phyloP scores from a whole-genome alignment of 2,329 filamentous ascomycete genomes.

The Seiridium unicorne region DNA sequence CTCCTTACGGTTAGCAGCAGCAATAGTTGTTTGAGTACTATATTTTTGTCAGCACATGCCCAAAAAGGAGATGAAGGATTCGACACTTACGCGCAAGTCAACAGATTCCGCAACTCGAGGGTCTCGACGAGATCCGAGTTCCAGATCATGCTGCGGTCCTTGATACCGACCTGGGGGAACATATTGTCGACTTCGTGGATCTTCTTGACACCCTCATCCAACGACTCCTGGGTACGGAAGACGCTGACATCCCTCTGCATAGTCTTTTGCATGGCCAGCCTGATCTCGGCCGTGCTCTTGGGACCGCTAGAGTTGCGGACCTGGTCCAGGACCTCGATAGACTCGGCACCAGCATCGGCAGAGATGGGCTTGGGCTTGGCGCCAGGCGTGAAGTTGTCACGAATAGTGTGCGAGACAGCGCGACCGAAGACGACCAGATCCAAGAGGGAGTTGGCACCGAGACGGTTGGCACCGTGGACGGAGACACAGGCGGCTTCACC shows the following conservation, averaged over 20 bases:
- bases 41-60: neutral
- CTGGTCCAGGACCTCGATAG: conserved; percentile 82
- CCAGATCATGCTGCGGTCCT: conserved; percentile 99
- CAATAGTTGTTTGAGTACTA: conserved; percentile 84
- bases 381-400: conserved; percentile 87
- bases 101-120: conserved; percentile 87
- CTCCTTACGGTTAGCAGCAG: conserved; percentile 93
- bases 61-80: too few relatives aligned
- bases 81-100: conserved; percentile 86
- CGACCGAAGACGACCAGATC: conserved; percentile 97
- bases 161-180: conserved; percentile 84
- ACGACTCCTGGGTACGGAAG: conserved; percentile 89
- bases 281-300: conserved; percentile 85
- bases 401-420: conserved; percentile 95
- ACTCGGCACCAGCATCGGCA: conserved; percentile 84
- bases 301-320: conserved; percentile 80
- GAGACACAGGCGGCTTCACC: conserved; percentile 97
- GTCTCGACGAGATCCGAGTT: conserved; percentile 97
- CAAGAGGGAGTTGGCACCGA: conserved; percentile 96
- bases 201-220: conserved; percentile 89
- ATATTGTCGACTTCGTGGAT: conserved; percentile 80
- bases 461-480: conserved; percentile 95
- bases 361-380: conserved; percentile 74
- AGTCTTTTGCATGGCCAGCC: conserved; percentile 91
- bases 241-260: conserved; percentile 98